phyloP scores from a whole-genome alignment of 768 basidiomycete genomes.

The Suillus plorans region DNA sequence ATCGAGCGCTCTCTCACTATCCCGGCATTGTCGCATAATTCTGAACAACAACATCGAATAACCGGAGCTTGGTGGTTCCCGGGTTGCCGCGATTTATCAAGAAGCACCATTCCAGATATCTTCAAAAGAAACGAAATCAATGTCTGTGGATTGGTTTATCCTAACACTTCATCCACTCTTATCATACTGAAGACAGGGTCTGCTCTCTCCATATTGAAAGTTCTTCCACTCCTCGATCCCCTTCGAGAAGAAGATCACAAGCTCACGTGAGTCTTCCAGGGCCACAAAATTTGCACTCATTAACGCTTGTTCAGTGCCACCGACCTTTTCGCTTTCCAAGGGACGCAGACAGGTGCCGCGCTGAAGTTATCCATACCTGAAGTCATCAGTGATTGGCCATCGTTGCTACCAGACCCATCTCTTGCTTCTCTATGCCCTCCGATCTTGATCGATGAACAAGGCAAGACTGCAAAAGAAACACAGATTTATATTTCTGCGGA shows the following conservation, averaged over 20 bases:
- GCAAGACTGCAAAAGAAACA: constrained; percentile 34
- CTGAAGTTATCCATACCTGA: constrained; percentile 51
- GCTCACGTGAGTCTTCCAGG: constrained; percentile 50
- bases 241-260: constrained; percentile 67
- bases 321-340: constrained; percentile 81
- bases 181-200: constrained; percentile 65
- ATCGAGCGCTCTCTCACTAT: constrained; percentile 49
- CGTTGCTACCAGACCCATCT: constrained; percentile 59
- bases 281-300: constrained; percentile 7
- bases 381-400: constrained; percentile 69
- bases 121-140: constrained; percentile 66
- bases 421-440: constrained; percentile 42
- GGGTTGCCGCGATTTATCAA: constrained; percentile 41
- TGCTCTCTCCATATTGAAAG: constrained; percentile 66
- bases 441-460: constrained; percentile 32
- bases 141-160: constrained; percentile 38
- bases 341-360: constrained; percentile 51
- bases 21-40: constrained; percentile 13
- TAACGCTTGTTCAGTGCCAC: constrained; percentile 52
- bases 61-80: constrained; percentile 75
- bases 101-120: constrained; percentile 65
- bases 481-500: constrained; percentile 41
- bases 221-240: constrained; percentile 69
- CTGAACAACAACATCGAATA: constrained; percentile 31
- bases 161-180: constrained; percentile 11